phyloP scores from a whole-genome alignment of 139 green algal genomes.

The Deuterostichococcus epilithicus region DNA sequence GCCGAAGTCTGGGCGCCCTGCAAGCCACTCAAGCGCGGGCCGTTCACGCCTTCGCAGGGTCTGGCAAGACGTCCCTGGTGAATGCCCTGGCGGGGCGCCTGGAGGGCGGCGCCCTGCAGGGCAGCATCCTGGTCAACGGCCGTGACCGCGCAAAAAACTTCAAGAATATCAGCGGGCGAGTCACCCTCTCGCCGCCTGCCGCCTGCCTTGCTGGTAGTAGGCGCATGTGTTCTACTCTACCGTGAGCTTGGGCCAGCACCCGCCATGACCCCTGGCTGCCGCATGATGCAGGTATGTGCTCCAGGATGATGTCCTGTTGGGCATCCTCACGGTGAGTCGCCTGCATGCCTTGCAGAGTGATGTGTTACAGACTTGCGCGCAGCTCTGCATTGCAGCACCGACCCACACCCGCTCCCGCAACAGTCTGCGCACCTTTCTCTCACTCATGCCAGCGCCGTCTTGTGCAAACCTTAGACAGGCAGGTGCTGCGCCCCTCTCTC shows the following conservation, averaged over 20 bases:
- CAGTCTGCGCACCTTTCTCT: too few species aligned
- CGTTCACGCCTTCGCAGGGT: conserved; percentile 13
- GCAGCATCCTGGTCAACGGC: conserved; percentile 35
- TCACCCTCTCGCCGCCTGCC: neutral
- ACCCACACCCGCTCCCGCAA: too few species aligned
- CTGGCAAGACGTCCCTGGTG: conserved; percentile 38
- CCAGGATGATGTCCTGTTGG: conserved; percentile 49
- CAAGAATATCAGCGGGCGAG: conserved; percentile 11
- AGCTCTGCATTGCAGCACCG: too few species aligned
- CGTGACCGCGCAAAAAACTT: conserved; percentile 5
- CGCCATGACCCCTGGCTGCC: neutral
- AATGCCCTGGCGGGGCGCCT: conserved; percentile 35
- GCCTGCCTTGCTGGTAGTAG: too few species aligned
- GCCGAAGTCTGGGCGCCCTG: neutral
- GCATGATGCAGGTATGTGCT: conserved; percentile 18
- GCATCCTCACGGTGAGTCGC: conserved; percentile 33
- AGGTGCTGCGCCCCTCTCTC: too few species aligned
- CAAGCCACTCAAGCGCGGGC: conserved; percentile 1
- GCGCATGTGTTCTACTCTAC: too few species aligned
- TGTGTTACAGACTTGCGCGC: too few species aligned
- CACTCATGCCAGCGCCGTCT: too few species aligned
- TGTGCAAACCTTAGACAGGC: too few species aligned
- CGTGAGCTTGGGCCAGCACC: neutral
- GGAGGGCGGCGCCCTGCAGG: conserved; percentile 17
- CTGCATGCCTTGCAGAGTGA: too few species aligned